These are phyloP conservation scores for Trichoderma parareesei DNA, from an alignment of 495 filamentous ascomycete species.

Conservation along the genomic window DNA sequence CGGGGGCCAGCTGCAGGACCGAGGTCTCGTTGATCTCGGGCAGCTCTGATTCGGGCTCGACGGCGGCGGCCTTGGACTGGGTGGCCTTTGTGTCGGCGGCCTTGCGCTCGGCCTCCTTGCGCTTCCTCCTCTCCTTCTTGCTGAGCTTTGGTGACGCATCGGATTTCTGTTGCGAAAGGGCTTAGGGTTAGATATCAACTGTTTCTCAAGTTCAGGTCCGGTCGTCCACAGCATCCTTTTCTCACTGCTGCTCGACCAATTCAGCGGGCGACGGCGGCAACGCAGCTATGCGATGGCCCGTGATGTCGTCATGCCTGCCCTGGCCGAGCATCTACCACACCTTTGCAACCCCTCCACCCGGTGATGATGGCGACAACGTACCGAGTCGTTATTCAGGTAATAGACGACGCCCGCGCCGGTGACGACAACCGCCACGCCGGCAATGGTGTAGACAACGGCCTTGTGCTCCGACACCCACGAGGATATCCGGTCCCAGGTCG, in stretches of 20 bases:
- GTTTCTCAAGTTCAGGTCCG: neutral
- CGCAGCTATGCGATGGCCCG: neutral
- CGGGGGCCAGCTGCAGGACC: slow-evolving; percentile 58
- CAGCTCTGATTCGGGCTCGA: slow-evolving; percentile 66
- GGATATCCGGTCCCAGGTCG: slow-evolving; percentile 80
- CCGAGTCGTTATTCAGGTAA: slow-evolving; percentile 56
- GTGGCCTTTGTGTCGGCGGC: slow-evolving; percentile 38
- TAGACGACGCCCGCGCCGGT: slow-evolving; percentile 86
- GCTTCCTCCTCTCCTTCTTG: slow-evolving; percentile 54
- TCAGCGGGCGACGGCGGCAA: neutral
- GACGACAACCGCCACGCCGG: slow-evolving; percentile 84
- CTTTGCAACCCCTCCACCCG: neutral
- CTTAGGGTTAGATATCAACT: neutral
- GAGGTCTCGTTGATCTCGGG: slow-evolving; percentile 77
- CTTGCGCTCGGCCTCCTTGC: slow-evolving; percentile 64
- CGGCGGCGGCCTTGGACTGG: slow-evolving; percentile 41
- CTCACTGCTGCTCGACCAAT: neutral
- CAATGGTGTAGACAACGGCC: slow-evolving; percentile 88
- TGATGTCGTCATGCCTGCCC: neutral
- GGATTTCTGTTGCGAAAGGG: slow-evolving; percentile 20
- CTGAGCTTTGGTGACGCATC: slow-evolving; percentile 31
- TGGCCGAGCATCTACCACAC: neutral
- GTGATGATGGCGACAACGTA: slow-evolving; percentile 19
- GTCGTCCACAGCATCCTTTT: neutral
- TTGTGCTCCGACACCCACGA: slow-evolving; percentile 95